Evolutionary conservation across 495 filamentous ascomycete genomes (phyloP), one percentile per base, ranked within the genome.

Genomic region (Neurospora sp.): DNA sequence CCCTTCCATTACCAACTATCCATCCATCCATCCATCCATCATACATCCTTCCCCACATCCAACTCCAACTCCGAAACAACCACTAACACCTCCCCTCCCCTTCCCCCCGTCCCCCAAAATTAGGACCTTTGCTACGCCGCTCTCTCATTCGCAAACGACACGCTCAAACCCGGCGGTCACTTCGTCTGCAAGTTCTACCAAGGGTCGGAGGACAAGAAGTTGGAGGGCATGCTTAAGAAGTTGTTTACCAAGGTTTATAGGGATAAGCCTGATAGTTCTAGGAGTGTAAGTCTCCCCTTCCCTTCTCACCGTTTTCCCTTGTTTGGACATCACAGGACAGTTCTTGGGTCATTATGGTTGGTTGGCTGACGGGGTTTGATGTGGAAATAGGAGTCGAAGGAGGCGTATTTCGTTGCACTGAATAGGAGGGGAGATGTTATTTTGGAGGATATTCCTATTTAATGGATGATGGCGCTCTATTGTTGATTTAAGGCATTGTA

Each of bases 121-220:
- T 76, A 97, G 96, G 93, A 97, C 81, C 90, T 99, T 41, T 98
- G 95, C 82, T 84, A 87, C 73, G 92, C 94, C 69, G 95, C 96
- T 8, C 85, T 99, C 35, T 81, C 85, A 38, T 99, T 99, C 81
- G 87, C 90, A 62, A 90, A 90, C 77, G 93, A 97, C 76, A 94
- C 93, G 11, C 86, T 99, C n/a, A 90, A 88, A 76, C 81, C 86
- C 27, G 91, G 91, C 54, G 96, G 96, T 0, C 90, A 95, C 79
- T 97, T 99, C 76, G 88, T 99, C 40, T 98, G 96, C 86, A 99
- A 99, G 83, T 98, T 97, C 81, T 99, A 98, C 81, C 92, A 95
- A 79, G 96, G 96, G 5, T 79, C 85, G 5, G 93, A 97, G 76
- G 94, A 98, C 78, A 93, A 91, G 82, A 84, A 83, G 5, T 79